These are phyloP conservation scores for Apiotrichum siamense DNA, from an alignment of 1,284 basidiomycete genomes.

Conservation along the genomic window DNA sequence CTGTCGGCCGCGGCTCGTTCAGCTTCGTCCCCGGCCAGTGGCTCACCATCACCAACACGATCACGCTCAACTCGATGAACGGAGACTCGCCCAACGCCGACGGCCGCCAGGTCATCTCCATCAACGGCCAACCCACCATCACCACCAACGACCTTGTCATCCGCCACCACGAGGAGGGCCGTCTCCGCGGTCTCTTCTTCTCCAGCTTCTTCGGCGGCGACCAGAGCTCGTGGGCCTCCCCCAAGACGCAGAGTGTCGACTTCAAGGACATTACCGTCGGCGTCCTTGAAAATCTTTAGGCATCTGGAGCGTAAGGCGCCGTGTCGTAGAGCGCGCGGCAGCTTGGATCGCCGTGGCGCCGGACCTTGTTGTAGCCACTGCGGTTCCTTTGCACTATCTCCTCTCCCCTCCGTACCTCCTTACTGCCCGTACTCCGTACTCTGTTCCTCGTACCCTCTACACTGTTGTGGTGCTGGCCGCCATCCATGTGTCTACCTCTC, in stretches of 20 bases:
- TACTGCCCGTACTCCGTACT: too few species aligned
- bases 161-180: slow-evolving; percentile 8
- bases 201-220: slow-evolving; percentile 7
- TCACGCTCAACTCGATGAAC: slow-evolving; percentile 9
- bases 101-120: slow-evolving; percentile 4
- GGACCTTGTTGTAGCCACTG: too few species aligned
- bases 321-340: too few species aligned
- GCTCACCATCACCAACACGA: slow-evolving; percentile 4
- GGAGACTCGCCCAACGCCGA: not conserved
- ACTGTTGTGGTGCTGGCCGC: too few species aligned
- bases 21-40: slow-evolving; percentile 2
- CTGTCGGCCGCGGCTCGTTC: slow-evolving; percentile 9
- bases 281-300: too few species aligned
- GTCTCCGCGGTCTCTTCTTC: slow-evolving; percentile 6
- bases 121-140: slow-evolving; percentile 4
- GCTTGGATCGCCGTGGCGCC: too few species aligned
- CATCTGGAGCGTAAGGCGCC: too few species aligned
- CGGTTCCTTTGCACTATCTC: too few species aligned
- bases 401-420: too few species aligned
- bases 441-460: too few species aligned
- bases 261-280: not conserved
- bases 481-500: too few species aligned
- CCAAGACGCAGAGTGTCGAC: slow-evolving; percentile 5
- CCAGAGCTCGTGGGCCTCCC: not conserved
- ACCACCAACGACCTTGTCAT: slow-evolving; percentile 2